Conservation (phyloP, 306 rosid species). For the Cucumis cinereus region DNA sequence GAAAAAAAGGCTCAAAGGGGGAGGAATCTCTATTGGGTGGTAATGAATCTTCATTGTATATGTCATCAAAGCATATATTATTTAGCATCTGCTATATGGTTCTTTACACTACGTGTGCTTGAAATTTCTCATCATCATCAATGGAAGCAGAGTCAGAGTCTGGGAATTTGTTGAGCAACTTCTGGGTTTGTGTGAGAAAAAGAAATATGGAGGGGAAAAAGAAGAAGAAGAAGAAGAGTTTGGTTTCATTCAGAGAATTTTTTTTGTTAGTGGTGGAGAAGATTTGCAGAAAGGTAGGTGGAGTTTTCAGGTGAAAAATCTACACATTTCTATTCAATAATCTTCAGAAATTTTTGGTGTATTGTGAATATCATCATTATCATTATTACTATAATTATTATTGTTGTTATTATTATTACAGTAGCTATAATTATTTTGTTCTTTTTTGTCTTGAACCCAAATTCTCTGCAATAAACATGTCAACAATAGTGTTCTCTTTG, state of each 20-base stretch:
- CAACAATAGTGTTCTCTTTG: slow-evolving; percentile 5
- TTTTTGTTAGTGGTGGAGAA: not conserved
- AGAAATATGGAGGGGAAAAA: not conserved
- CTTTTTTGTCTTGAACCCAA: not conserved
- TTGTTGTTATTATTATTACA: not conserved
- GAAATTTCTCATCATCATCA: slow-evolving; percentile 6
- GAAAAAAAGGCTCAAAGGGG: not conserved
- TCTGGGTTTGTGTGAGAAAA: slow-evolving; percentile 1
- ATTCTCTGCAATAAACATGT: not conserved
- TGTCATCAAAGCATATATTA: slow-evolving; percentile 3
- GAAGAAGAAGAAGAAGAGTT: not conserved
- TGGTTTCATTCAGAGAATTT: not conserved
- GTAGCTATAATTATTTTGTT: slow-evolving; percentile 2
- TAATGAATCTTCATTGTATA: slow-evolving; percentile 9
- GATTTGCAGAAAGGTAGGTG: not conserved
- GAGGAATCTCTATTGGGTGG: not conserved
- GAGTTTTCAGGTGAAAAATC: slow-evolving; percentile 11
- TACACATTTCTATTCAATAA: slow-evolving; percentile 10
- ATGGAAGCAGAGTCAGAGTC: not conserved
- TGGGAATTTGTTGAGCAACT: slow-evolving; percentile 1
- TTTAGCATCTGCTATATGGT: slow-evolving; percentile 8
- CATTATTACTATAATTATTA: not conserved
- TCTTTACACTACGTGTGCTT: not conserved
- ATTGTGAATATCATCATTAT: slow-evolving; percentile 7
- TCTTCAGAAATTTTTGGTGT: slow-evolving; percentile 9